phyloP scores from a whole-genome alignment of 768 basidiomycete genomes.

The Leccinum rimulosum region DNA sequence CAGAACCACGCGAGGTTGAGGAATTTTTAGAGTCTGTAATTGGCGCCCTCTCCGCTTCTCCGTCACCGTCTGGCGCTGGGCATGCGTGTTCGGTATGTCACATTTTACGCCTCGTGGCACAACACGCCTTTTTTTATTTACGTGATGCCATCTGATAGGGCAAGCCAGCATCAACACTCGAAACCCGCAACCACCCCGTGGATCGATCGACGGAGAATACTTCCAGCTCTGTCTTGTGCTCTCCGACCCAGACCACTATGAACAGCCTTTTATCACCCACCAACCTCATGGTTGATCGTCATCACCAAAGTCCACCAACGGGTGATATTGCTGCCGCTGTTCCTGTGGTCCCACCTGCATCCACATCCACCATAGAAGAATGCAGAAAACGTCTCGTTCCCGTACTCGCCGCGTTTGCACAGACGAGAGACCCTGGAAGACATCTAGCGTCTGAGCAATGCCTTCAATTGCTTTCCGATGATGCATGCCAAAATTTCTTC shows the following conservation, averaged over 20 bases:
- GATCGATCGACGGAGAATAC: conserved; percentile 5
- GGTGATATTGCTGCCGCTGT: conserved; percentile 5
- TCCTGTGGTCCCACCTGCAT: conserved; percentile 1
- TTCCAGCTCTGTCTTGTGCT: conserved; percentile 6
- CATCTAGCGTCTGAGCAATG: conserved; percentile 20
- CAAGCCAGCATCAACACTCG: conserved; percentile 14
- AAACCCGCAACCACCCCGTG: conserved; percentile 12
- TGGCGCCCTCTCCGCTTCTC: background rate
- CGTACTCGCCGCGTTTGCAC: conserved; percentile 19
- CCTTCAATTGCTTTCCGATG: conserved; percentile 27
- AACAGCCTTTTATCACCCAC: conserved; percentile 7
- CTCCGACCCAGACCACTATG: conserved; percentile 11
- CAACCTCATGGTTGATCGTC: conserved; percentile 2
- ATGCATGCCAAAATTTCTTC: conserved; percentile 22
- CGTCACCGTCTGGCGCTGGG: background rate
- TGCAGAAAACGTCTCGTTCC: conserved; percentile 28
- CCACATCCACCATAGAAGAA: conserved; percentile 21
- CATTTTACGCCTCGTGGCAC: background rate
- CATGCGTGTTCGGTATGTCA: conserved; percentile 22
- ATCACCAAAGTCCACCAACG: conserved; percentile 1
- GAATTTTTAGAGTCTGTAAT: conserved; percentile 27
- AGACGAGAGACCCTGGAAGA: conserved; percentile 14
- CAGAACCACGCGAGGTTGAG: conserved; percentile 26
- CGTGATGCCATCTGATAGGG: conserved; percentile 1
- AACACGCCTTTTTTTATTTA: conserved; percentile 7